Evolutionary conservation across 495 filamentous ascomycete genomes (phyloP).

Genomic region (Apiosordaria backusii): DNA sequence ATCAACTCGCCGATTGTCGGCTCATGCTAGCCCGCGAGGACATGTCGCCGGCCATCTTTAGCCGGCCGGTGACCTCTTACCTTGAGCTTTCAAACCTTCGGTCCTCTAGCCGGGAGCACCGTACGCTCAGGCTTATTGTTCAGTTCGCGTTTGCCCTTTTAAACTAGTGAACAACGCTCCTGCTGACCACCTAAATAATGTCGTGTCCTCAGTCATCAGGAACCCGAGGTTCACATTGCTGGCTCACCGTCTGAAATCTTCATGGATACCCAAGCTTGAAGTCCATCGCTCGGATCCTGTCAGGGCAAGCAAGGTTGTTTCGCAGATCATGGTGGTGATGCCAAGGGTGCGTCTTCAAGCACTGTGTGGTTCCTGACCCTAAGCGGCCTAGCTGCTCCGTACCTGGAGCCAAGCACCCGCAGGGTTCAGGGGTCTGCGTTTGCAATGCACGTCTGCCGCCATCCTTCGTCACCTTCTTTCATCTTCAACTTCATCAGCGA

Average conservation of each 20-base stretch:
- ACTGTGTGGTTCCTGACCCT: slow-evolving; percentile 16
- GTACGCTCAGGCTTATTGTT: neutral
- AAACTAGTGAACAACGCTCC: too few species aligned
- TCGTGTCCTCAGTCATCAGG: neutral
- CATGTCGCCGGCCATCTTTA: neutral
- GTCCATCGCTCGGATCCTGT: slow-evolving; percentile 5
- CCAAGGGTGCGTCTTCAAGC: slow-evolving; percentile 10
- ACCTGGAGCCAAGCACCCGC: slow-evolving; percentile 18
- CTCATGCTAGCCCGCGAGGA: neutral
- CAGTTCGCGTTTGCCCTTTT: neutral
- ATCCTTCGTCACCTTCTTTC: neutral
- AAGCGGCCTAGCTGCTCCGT: slow-evolving; percentile 16
- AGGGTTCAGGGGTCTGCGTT: slow-evolving; percentile 26
- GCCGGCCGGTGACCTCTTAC: neutral
- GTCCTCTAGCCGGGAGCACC: neutral
- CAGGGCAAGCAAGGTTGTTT: slow-evolving; percentile 6
- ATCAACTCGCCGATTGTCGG: too few species aligned
- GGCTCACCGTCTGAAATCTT: slow-evolving; percentile 14
- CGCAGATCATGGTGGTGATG: slow-evolving; percentile 13
- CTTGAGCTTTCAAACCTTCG: neutral
- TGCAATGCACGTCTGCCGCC: slow-evolving; percentile 5
- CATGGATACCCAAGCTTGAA: neutral
- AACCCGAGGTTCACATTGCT: neutral
- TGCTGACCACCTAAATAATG: too few species aligned
- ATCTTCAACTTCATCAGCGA: neutral